Percentiles rank a stretch among this genome's conserved stretches.
These are phyloP conservation scores for Citrus cavaleriei DNA, from an alignment of 345 rosid genomes.

Conservation along the genomic window DNA sequence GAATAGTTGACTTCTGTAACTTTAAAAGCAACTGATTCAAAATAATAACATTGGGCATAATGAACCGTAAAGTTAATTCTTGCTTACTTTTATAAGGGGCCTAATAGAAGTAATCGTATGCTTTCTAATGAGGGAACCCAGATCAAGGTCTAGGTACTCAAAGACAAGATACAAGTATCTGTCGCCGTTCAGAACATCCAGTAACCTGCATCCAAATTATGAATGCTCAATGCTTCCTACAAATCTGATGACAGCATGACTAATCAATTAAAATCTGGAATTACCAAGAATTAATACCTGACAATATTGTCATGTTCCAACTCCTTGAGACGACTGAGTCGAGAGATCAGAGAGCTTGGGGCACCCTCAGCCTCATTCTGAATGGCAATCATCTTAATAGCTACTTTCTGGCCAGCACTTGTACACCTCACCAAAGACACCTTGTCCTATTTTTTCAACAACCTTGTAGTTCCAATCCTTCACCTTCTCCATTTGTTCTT, in stretches of 20 bases:
- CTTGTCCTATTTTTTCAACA: background rate
- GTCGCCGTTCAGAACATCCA: background rate
- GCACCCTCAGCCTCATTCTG: background rate
- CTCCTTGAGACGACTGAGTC: background rate
- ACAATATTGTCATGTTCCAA: background rate
- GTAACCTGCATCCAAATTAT: slow-evolving; percentile 3
- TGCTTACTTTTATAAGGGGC: background rate
- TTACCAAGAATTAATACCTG: background rate
- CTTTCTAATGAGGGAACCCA: background rate
- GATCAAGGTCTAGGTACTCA: slow-evolving; percentile 2
- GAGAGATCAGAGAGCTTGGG: background rate
- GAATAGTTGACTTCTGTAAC: background rate
- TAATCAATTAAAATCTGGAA: too few species aligned
- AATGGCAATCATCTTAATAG: background rate
- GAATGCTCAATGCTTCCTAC: background rate
- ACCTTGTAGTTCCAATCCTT: background rate
- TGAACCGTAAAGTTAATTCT: background rate
- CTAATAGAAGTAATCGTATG: background rate
- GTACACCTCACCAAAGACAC: background rate
- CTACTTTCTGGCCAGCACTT: background rate
- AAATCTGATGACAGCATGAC: too few species aligned
- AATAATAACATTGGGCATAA: background rate
- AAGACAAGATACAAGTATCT: slow-evolving; percentile 1
- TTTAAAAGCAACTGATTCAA: background rate
- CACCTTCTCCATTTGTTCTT: background rate